These are phyloP conservation scores for Blastosporella zonata DNA, from an alignment of 1,284 basidiomycete species.

Conservation along the genomic window DNA sequence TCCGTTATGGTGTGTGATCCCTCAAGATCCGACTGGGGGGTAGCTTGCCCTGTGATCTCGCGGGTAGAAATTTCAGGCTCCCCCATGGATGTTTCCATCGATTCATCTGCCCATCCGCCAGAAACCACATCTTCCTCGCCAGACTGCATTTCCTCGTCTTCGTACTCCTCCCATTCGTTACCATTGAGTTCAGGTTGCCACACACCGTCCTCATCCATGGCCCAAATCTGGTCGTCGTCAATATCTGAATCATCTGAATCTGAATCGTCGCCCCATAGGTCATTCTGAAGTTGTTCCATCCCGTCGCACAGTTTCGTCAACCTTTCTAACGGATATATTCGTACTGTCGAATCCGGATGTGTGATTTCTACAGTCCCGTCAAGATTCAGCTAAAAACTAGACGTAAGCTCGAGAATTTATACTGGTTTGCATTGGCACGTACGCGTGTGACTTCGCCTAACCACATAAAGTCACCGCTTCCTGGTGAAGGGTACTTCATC, in stretches of 20 bases:
- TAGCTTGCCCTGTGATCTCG: not conserved
- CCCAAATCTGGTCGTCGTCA: constrained; percentile 45
- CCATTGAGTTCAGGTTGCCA: constrained; percentile 41
- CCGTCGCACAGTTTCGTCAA: constrained; percentile 73
- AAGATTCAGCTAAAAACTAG: constrained; percentile 53
- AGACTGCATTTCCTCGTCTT: constrained; percentile 29
- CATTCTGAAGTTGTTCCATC: constrained; percentile 74
- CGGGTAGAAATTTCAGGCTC: constrained; percentile 1
- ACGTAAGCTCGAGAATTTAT: constrained; percentile 2
- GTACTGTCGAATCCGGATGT: constrained; percentile 50
- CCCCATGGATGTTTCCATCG: constrained; percentile 5
- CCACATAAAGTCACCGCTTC: constrained; percentile 56
- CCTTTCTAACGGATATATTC: constrained; percentile 56
- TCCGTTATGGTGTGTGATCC: not conserved
- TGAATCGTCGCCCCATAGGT: constrained; percentile 55
- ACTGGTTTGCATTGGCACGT: constrained; percentile 29
- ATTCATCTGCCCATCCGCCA: constrained; percentile 20
- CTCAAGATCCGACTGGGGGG: constrained; percentile 1
- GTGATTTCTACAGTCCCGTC: constrained; percentile 69
- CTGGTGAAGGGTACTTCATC: constrained; percentile 43
- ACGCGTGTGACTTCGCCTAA: constrained; percentile 78
- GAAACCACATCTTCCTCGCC: constrained; percentile 32
- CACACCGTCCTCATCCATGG: constrained; percentile 48
- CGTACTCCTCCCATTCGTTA: constrained; percentile 39
- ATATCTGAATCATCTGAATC: constrained; percentile 36